Evolutionary conservation across 768 basidiomycete genomes (phyloP).

Genomic region (Crassisporium funariophilum): DNA sequence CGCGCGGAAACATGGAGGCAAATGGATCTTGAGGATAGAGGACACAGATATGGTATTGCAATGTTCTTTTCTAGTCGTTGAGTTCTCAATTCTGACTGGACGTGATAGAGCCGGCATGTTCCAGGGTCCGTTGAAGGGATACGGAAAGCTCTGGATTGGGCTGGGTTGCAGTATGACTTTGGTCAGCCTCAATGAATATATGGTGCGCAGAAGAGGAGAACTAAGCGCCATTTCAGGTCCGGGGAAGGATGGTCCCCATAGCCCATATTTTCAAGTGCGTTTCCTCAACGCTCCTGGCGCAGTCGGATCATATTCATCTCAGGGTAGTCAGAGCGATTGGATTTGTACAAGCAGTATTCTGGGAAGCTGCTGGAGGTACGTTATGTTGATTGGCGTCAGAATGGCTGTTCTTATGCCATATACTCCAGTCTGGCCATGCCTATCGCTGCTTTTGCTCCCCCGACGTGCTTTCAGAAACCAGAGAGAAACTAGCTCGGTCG

Average conservation of each 20-base stretch:
- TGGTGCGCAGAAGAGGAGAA: not conserved
- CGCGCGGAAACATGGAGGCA: slow-evolving; percentile 79
- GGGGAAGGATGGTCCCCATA: slow-evolving; percentile 70
- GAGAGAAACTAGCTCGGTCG: slow-evolving; percentile 67
- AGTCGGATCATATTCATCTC: slow-evolving; percentile 2
- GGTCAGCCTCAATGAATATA: slow-evolving; percentile 49
- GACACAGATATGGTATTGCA: slow-evolving; percentile 87
- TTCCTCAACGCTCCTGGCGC: not conserved
- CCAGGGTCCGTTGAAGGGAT: slow-evolving; percentile 86
- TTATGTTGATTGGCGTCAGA: slow-evolving; percentile 5
- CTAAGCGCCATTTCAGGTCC: slow-evolving; percentile 57
- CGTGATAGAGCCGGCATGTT: slow-evolving; percentile 70
- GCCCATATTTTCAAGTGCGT: slow-evolving; percentile 84
- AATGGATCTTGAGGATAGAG: slow-evolving; percentile 91
- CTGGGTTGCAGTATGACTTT: slow-evolving; percentile 88
- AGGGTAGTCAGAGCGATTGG: slow-evolving; percentile 80
- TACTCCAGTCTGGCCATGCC: slow-evolving; percentile 73
- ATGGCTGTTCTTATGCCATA: not conserved
- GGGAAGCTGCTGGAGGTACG: slow-evolving; percentile 75
- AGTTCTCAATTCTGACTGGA: not conserved
- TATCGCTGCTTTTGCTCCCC: slow-evolving; percentile 95
- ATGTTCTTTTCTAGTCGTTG: not conserved
- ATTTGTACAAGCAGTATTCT: slow-evolving; percentile 79
- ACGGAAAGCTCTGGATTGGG: slow-evolving; percentile 79
- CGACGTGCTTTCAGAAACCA: slow-evolving; percentile 65